Conservation (phyloP, 192 early-diverging fungal genomes). For the Coemansia umbellata region DNA sequence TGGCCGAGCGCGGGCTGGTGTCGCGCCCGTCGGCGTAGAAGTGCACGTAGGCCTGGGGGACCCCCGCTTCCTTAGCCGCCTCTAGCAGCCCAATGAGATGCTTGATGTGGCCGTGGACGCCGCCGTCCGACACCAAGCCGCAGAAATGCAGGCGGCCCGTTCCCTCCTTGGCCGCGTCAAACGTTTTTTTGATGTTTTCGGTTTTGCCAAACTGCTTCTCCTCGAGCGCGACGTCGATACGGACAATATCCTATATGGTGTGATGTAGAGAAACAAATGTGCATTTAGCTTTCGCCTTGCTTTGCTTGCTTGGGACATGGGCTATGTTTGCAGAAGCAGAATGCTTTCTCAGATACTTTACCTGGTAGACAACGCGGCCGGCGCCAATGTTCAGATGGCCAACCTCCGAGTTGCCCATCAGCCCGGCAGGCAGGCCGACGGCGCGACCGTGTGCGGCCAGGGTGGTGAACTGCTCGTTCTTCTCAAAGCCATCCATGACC, state of each 20-base stretch:
- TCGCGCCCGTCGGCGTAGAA: slow-evolving; percentile 98
- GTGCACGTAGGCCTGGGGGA: slow-evolving; percentile 87
- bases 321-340: too few species aligned
- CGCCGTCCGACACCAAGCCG: slow-evolving; percentile 96
- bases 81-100: slow-evolving; percentile 82
- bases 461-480: slow-evolving; percentile 68
- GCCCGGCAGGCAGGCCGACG: slow-evolving; percentile 96
- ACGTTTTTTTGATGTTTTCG: slow-evolving; percentile 71
- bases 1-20: slow-evolving; percentile 84
- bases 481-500: slow-evolving; percentile 79
- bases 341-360: slow-evolving; percentile 15
- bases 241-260: slow-evolving; percentile 95
- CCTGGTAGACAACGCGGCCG: slow-evolving; percentile 95
- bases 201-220: slow-evolving; percentile 76
- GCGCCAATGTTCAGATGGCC: slow-evolving; percentile 99
- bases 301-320: too few species aligned
- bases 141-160: slow-evolving; percentile 86
- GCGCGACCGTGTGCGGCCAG: slow-evolving; percentile 91
- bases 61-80: slow-evolving; percentile 77
- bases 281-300: not conserved
- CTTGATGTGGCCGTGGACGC: slow-evolving; percentile 94
- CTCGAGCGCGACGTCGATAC: slow-evolving; percentile 90
- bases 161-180: slow-evolving; percentile 78
- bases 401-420: slow-evolving; percentile 99
- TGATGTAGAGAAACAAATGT: not conserved